Evolutionary conservation across 78 protist genomes (phyloP).

Genomic region (Mastigamoeba balamuthi): DNA sequence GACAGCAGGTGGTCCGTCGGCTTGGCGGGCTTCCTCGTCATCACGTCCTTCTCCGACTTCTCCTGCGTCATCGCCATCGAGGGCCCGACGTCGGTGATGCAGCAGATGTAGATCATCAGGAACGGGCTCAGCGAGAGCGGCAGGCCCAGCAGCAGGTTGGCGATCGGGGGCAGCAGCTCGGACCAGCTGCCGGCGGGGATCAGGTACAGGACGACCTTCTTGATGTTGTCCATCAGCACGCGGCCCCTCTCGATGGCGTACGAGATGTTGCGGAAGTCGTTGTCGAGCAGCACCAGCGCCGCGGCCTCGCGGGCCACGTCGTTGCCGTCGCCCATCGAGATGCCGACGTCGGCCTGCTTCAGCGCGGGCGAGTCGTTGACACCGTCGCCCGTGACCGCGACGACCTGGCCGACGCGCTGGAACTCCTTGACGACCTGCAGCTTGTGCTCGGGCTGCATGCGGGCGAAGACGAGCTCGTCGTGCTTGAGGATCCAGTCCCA

Average conservation of each 20-base stretch:
- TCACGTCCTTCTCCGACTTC: constrained; percentile 1
- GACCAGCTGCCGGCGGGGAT: constrained; percentile 63
- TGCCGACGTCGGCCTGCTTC: constrained; percentile 84
- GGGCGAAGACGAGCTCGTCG: constrained; percentile 46
- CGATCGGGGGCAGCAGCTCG: constrained; percentile 77
- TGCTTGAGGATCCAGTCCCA: constrained; percentile 32
- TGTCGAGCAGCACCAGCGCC: constrained; percentile 88
- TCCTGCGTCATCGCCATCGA: constrained; percentile 48
- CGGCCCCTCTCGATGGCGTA: too few species aligned
- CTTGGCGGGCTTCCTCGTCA: constrained; percentile 11
- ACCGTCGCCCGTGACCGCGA: constrained; percentile 91
- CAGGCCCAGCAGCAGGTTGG: constrained; percentile 46
- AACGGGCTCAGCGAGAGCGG: constrained; percentile 74
- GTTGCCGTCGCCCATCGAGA: constrained; percentile 98
- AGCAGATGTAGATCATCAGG: constrained; percentile 62
- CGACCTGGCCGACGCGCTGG: constrained; percentile 62
- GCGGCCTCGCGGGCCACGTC: constrained; percentile 91
- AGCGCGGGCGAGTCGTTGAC: constrained; percentile 96
- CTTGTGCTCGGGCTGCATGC: constrained; percentile 81
- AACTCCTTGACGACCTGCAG: constrained; percentile 70
- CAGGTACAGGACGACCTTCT: constrained; percentile 14
- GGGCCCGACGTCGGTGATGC: constrained; percentile 83
- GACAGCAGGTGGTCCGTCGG: constrained; percentile 12
- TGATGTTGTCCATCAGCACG: constrained; percentile 1
- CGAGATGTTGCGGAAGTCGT: too few species aligned